Base-by-base conservation (phyloP, 768 basidiomycete genomes). In the Cystobasidium onofrii region DNA sequence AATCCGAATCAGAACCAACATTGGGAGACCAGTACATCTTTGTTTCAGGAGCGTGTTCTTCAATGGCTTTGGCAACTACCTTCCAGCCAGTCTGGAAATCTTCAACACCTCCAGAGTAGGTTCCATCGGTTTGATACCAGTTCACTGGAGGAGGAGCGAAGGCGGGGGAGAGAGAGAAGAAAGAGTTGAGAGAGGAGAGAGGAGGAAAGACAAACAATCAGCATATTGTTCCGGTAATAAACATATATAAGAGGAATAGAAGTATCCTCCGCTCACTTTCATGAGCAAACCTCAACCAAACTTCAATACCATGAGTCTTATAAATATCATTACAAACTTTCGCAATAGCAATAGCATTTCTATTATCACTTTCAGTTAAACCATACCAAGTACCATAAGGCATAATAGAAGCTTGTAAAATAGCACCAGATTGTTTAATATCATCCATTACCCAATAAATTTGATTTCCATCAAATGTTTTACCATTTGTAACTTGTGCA, bases 401-500 rank as follows among this genome's bases (percentile, higher is more conserved):
- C 74, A 74, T 74, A 39, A 74, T 27, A 4, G 74, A 74, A 43
- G 66, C 69, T 29, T 43, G 44, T 23, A 74, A 27, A 43, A 74
- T 74, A 41, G 74, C 27, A 13, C 66, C 64, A 13, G 74, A 61
- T 23, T n/a, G 52, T 41, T 72, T 46, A n/a, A 74, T 55, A 54
- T 74, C 74, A 41, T 65, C 74, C 27, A 74, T 67, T 2, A 70
- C 50, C 13, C 4, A 25, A 36, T 74, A 74, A 23, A 74, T 31
- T 50, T 74, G 74, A 7, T 31, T 29, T 2, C 78, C 78, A 39
- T 73, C 74, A 73, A 79, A 78, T 33, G 73, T 60, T 6, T 74
- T 77, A 36, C 77, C 77, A 10, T 72, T 55, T 54, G 75, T 70
- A 3, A 77, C 77, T 72, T 79, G 78, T 6, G 70, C 63, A 29